These are phyloP conservation scores for Aspergillus pseudotamarii DNA, from an alignment of 2,329 filamentous ascomycete genomes.

Conservation along the genomic window DNA sequence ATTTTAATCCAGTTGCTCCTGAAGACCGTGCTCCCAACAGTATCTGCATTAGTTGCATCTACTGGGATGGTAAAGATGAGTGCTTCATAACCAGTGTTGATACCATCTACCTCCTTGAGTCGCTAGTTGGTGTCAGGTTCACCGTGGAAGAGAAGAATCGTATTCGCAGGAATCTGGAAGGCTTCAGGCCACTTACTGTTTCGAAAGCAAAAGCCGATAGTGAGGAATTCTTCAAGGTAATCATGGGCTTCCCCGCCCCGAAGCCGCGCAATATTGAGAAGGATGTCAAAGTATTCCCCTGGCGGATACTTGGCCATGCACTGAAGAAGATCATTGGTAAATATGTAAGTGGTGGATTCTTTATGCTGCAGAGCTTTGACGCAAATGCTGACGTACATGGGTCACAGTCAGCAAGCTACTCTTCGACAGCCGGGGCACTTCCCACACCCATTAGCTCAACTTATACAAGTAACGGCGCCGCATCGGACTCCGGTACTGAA, in stretches of 20 bases:
- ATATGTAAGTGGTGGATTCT: conserved; percentile 65
- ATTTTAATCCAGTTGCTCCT: conserved; percentile 75
- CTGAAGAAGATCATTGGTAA: conserved; percentile 99
- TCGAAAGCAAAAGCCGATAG: conserved; percentile 91
- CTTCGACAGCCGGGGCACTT: conserved; percentile 61
- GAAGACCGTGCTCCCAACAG: conserved; percentile 80
- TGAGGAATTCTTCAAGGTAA: conserved; percentile 97
- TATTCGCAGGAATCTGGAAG: conserved; percentile 92
- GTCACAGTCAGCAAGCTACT: conserved; percentile 66
- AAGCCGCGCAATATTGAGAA: conserved; percentile 99
- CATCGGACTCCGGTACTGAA: conserved; percentile 53
- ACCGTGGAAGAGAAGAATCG: conserved; percentile 98
- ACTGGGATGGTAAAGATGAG: conserved; percentile 88
- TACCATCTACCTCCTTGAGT: conserved; percentile 92
- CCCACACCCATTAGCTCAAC: conserved; percentile 42
- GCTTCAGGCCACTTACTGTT: conserved; percentile 88
- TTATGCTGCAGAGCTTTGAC: neutral
- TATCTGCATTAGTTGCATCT: conserved; percentile 96
- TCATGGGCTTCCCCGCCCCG: conserved; percentile 94
- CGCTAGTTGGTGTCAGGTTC: conserved; percentile 82
- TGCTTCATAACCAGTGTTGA: conserved; percentile 96
- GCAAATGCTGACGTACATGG: conserved; percentile 22
- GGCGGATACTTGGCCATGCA: conserved; percentile 84
- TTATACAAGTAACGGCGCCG: conserved; percentile 44
- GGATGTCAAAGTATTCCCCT: conserved; percentile 97